Percentiles rank a stretch among this genome's conserved stretches.
phyloP scores from a whole-genome alignment of 805 yeast genomes.

The Saccharomycopsis malanga region DNA sequence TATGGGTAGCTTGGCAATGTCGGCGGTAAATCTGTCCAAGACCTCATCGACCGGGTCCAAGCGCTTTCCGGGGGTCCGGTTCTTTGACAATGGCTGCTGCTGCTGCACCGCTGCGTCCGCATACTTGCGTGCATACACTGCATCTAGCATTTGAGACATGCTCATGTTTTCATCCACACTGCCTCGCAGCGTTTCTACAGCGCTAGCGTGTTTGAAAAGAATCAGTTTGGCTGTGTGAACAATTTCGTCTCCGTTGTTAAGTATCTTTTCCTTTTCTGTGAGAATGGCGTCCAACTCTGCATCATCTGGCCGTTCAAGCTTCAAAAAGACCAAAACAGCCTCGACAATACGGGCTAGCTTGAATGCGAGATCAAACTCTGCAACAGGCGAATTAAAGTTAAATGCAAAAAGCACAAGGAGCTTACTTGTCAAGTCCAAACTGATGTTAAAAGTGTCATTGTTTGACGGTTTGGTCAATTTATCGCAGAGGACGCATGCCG shows the following conservation, averaged over 20 bases:
- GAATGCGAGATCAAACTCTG: slow-evolving; percentile 9
- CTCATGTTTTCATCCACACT: background rate
- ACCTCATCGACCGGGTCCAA: background rate
- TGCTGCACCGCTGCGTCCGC: background rate
- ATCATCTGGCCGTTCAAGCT: background rate
- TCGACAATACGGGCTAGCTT: slow-evolving; percentile 10
- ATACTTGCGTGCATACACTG: background rate
- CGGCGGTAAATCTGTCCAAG: slow-evolving; percentile 1
- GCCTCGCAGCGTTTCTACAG: background rate
- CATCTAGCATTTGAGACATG: background rate
- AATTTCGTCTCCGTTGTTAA: background rate
- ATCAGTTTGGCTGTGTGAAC: slow-evolving; percentile 1
- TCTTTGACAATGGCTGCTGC: background rate
- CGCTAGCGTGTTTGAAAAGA: background rate
- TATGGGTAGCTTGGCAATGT: slow-evolving; percentile 1
- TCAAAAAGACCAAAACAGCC: slow-evolving; percentile 8
- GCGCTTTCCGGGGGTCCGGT: background rate
- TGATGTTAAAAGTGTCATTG: slow-evolving; percentile 19
- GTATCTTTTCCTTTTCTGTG: background rate
- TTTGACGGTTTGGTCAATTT: slow-evolving; percentile 20
- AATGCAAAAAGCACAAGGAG: slow-evolving; percentile 14
- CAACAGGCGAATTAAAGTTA: slow-evolving; percentile 2
- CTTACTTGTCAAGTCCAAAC: slow-evolving; percentile 15
- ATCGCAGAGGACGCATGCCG: slow-evolving; percentile 16
- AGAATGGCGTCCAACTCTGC: background rate